A percentile compares a stretch with the other conserved stretches of the same genome.
These are phyloP conservation scores for Nigrospora oryzae DNA, from an alignment of 2,329 filamentous ascomycete genomes.

Conservation along the genomic window DNA sequence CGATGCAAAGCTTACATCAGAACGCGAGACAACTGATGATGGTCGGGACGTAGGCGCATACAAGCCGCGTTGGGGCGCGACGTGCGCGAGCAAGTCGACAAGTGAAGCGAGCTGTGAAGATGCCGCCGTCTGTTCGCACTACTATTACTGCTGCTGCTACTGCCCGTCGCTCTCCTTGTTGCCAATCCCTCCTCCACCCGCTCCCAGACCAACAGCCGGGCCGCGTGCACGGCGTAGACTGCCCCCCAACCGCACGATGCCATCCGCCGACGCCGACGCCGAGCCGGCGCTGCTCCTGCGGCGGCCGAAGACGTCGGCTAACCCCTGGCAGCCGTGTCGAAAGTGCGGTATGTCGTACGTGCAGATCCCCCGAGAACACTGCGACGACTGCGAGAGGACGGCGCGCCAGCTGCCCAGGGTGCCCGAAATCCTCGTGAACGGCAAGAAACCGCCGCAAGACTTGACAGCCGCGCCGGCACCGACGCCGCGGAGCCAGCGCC, in stretches of 20 bases:
- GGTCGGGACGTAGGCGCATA: too few relatives aligned
- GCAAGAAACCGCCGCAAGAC: background rate
- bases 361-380: background rate
- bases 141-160: too few relatives aligned
- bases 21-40: too few relatives aligned
- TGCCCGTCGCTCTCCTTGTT: background rate
- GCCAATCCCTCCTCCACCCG: background rate
- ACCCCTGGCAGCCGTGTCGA: conserved; percentile 1
- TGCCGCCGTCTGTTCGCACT: too few relatives aligned
- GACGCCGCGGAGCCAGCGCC: background rate
- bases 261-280: background rate
- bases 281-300: background rate
- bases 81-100: too few relatives aligned
- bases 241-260: background rate
- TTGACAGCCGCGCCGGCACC: background rate
- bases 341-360: conserved; percentile 1
- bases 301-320: too few relatives aligned
- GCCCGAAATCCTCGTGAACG: background rate
- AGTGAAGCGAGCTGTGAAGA: too few relatives aligned
- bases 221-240: background rate
- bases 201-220: background rate
- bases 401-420: background rate
- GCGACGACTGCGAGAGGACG: background rate
- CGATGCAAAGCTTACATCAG: too few relatives aligned
- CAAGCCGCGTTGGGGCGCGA: too few relatives aligned